A percentile compares a stretch with the other conserved stretches of the same genome.
Conservation (phyloP, 441 rosid genomes). For the Omphalea diandra region DNA sequence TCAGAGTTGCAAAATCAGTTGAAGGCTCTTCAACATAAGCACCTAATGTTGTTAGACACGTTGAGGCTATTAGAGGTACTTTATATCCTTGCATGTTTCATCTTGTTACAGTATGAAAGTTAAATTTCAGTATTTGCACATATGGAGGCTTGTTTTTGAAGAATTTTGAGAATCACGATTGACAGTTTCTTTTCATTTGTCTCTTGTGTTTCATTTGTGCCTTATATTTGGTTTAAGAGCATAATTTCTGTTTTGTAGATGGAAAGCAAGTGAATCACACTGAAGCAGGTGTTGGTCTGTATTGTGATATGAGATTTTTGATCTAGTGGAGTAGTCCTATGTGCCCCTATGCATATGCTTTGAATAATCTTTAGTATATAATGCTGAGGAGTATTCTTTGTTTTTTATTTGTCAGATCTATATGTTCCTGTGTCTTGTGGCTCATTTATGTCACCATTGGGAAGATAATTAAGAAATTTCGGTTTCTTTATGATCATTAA, state of each 20-base stretch:
- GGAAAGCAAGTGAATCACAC: background rate
- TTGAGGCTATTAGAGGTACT: constrained; percentile 88
- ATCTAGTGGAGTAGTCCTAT: background rate
- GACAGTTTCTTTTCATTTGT: background rate
- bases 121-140: background rate
- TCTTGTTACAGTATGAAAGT: background rate
- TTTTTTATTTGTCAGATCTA: background rate
- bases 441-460: background rate
- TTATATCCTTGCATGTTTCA: constrained; percentile 5
- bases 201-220: background rate
- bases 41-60: constrained; percentile 60
- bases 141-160: too few species aligned
- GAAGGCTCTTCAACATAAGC: constrained; percentile 59
- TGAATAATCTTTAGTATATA: background rate
- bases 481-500: background rate
- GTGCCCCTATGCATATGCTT: background rate
- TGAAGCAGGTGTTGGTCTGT: background rate
- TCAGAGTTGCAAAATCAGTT: constrained; percentile 68
- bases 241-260: background rate
- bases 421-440: background rate
- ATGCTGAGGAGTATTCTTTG: background rate
- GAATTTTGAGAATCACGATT: background rate
- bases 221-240: background rate
- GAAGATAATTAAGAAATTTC: constrained; percentile 1
- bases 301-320: background rate